Evolutionary conservation across 495 filamentous ascomycete genomes (phyloP).

Genomic region (Penicillium arizonense): DNA sequence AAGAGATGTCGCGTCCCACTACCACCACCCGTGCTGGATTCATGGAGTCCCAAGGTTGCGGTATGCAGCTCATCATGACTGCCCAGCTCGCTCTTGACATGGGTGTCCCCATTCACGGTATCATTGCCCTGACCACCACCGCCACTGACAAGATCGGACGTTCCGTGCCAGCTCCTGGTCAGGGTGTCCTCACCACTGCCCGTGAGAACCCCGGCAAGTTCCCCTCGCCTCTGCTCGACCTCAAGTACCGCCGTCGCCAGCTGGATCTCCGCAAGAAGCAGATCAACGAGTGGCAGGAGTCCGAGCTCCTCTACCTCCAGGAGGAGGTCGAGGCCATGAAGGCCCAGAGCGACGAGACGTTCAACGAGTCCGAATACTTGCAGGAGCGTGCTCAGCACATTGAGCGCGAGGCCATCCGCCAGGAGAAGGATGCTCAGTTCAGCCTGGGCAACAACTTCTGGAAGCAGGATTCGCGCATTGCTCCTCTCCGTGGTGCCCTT

Average conservation of each 20-base stretch:
- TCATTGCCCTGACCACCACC: slow-evolving; percentile 92
- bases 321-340: slow-evolving; percentile 92
- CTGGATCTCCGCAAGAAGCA: slow-evolving; percentile 87
- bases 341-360: slow-evolving; percentile 61
- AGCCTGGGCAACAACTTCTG: slow-evolving; percentile 98
- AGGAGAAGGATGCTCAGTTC: slow-evolving; percentile 87
- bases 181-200: slow-evolving; percentile 96
- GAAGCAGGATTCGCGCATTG: slow-evolving; percentile 91
- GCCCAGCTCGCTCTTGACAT: slow-evolving; percentile 95
- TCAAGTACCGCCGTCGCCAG: slow-evolving; percentile 94
- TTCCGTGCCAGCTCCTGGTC: slow-evolving; percentile 91
- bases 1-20: slow-evolving; percentile 96
- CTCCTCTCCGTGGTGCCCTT: slow-evolving; percentile 88
- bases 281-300: slow-evolving; percentile 94
- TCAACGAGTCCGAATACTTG: slow-evolving; percentile 81
- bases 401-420: slow-evolving; percentile 81
- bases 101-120: slow-evolving; percentile 96
- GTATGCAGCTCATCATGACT: slow-evolving; percentile 98
- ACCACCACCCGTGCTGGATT: slow-evolving; percentile 96
- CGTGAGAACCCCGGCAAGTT: slow-evolving; percentile 88
- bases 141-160: slow-evolving; percentile 99
- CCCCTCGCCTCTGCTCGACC: slow-evolving; percentile 90
- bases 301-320: slow-evolving; percentile 87
- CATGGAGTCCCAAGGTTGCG: slow-evolving; percentile 99
- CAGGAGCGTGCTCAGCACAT: slow-evolving; percentile 83